A percentile compares a stretch with the other conserved stretches of the same genome.
phyloP scores from a whole-genome alignment of 495 filamentous ascomycete species.

The Bombardia bombarda region DNA sequence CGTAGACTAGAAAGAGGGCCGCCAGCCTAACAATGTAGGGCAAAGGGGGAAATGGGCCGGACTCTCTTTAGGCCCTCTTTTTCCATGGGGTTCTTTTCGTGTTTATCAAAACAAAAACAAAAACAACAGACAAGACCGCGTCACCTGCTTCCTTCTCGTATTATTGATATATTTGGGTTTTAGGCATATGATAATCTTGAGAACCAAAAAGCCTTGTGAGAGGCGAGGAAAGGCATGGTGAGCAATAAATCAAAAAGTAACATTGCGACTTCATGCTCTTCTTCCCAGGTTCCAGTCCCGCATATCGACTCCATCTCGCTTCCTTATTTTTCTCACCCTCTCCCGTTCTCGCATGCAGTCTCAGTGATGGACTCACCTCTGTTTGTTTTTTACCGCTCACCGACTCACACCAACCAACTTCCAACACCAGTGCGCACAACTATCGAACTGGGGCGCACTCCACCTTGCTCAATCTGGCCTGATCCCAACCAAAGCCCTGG shows the following conservation, averaged over 20 bases:
- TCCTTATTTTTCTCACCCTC: background rate
- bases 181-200: too few relatives aligned
- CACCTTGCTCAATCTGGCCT: too few relatives aligned
- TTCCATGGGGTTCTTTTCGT: background rate
- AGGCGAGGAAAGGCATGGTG: too few relatives aligned
- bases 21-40: background rate
- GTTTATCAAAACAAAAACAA: background rate
- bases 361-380: too few relatives aligned
- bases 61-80: background rate
- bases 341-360: background rate
- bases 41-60: background rate
- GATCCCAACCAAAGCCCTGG: too few relatives aligned
- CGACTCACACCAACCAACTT: too few relatives aligned
- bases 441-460: too few relatives aligned
- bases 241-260: conserved; percentile 6
- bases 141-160: background rate
- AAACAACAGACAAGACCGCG: background rate
- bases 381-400: background rate
- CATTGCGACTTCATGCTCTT: conserved; percentile 16
- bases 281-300: background rate
- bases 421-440: too few relatives aligned
- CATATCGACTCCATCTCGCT: conserved; percentile 1
- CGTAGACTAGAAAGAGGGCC: background rate
- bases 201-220: too few relatives aligned
- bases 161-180: too few relatives aligned